Percentiles rank a stretch among this genome's conserved stretches.
phyloP scores from a whole-genome alignment of 768 basidiomycete genomes.

The Boletus barrowsii region DNA sequence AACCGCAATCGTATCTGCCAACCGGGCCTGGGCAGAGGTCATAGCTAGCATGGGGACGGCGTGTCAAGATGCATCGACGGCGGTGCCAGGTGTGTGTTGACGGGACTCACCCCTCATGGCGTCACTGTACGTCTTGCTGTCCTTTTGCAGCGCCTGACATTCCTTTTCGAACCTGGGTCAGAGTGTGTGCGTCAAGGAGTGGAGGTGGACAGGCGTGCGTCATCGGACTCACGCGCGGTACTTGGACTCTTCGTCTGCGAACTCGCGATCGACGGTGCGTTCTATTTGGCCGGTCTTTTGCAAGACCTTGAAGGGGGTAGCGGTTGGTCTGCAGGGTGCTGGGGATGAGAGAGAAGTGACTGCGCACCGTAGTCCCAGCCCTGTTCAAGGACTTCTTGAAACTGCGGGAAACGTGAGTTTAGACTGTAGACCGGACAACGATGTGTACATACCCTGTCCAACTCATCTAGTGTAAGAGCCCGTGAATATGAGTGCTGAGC shows the following conservation, averaged over 20 bases:
- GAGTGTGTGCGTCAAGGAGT: conserved; percentile 1
- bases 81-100: not conserved
- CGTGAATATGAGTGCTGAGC: not conserved
- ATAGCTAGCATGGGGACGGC: conserved; percentile 55
- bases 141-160: conserved; percentile 88
- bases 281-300: conserved; percentile 99
- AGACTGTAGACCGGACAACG: not conserved
- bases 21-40: conserved; percentile 87
- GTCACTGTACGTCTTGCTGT: conserved; percentile 92
- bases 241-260: conserved; percentile 87
- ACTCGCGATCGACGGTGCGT: conserved; percentile 91
- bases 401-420: conserved; percentile 36
- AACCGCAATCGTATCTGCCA: conserved; percentile 89
- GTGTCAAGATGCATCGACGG: not conserved
- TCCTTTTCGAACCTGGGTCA: conserved; percentile 89
- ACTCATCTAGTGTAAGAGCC: conserved; percentile 37
- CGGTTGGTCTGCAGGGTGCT: conserved; percentile 1
- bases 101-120: conserved; percentile 76
- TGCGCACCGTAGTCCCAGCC: conserved; percentile 80
- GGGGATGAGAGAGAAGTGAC: conserved; percentile 8
- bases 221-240: conserved; percentile 68
- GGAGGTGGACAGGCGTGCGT: not conserved
- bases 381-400: conserved; percentile 94
- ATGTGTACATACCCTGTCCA: conserved; percentile 47
- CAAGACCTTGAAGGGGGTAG: conserved; percentile 55